Percentiles rank a stretch among this genome's conserved stretches.
Conservation (phyloP, 1,139 yeast species). For the Nakaseomyces kungkrabaensis region DNA sequence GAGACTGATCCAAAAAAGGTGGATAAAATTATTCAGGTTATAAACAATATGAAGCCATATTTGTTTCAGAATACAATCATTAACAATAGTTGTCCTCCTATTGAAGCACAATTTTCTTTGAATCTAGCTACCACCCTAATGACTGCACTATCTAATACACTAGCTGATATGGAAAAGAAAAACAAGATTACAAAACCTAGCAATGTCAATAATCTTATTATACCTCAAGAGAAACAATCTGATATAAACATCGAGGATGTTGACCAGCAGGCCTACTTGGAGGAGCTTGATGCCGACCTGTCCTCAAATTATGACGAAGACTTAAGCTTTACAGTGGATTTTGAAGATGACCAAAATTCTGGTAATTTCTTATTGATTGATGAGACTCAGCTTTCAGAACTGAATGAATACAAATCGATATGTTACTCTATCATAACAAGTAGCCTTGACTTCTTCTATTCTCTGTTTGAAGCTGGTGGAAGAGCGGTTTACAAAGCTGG, state of each 20-base stretch:
- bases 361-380: background rate
- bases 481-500: background rate
- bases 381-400: conserved; percentile 3
- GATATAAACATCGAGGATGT: conserved; percentile 7
- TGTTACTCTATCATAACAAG: background rate
- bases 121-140: background rate
- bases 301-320: conserved; percentile 6
- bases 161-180: background rate
- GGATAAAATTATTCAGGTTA: background rate
- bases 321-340: conserved; percentile 5
- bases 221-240: background rate
- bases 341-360: conserved; percentile 1
- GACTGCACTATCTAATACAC: background rate
- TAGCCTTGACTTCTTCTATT: background rate
- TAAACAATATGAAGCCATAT: background rate
- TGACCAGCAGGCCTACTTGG: conserved; percentile 14
- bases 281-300: conserved; percentile 10
- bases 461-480: background rate
- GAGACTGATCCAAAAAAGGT: background rate
- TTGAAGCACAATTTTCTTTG: background rate
- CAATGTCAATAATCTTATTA: background rate
- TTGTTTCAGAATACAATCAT: background rate
- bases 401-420: conserved; percentile 3
- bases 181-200: background rate
- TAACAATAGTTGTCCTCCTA: background rate